A percentile compares a stretch with the other conserved stretches of the same genome.
phyloP scores from a whole-genome alignment of 2,329 filamentous ascomycete species.

The Fusarium brevicatenulatum region DNA sequence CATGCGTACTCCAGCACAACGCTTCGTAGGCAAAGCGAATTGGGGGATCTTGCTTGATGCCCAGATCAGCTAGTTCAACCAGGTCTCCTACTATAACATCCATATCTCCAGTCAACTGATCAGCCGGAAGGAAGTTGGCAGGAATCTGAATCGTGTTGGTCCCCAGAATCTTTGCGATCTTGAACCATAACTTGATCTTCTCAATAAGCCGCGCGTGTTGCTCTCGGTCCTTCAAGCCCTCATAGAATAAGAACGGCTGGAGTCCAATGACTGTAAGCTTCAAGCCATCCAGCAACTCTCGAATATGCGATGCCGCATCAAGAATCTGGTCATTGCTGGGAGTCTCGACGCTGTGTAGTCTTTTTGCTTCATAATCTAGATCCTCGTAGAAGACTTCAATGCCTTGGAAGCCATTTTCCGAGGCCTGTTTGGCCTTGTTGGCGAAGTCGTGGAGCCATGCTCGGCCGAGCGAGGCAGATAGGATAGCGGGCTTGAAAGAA shows the following conservation, averaged over 20 bases:
- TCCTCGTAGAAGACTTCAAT: conserved; percentile 18
- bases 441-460: conserved; percentile 13
- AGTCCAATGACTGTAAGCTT: conserved; percentile 6
- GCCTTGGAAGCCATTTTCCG: conserved; percentile 1
- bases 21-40: conserved; percentile 7
- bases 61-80: neutral
- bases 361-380: conserved; percentile 10
- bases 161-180: neutral
- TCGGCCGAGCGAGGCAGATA: conserved; percentile 9
- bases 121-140: conserved; percentile 13
- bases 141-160: conserved; percentile 15
- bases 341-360: neutral
- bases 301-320: neutral
- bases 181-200: conserved; percentile 9
- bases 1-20: conserved; percentile 8
- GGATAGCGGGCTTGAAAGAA: neutral
- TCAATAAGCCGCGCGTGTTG: neutral
- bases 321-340: neutral
- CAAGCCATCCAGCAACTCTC: neutral
- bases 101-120: conserved; percentile 11
- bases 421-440: neutral
- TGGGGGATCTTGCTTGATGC: neutral
- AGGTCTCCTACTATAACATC: conserved; percentile 1
- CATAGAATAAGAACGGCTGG: conserved; percentile 9
- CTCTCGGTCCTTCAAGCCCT: neutral